A percentile compares a stretch with the other conserved stretches of the same genome.
Evolutionary conservation across 2,329 filamentous ascomycete genomes (phyloP).

Genomic region (Leptodontidium sp.): DNA sequence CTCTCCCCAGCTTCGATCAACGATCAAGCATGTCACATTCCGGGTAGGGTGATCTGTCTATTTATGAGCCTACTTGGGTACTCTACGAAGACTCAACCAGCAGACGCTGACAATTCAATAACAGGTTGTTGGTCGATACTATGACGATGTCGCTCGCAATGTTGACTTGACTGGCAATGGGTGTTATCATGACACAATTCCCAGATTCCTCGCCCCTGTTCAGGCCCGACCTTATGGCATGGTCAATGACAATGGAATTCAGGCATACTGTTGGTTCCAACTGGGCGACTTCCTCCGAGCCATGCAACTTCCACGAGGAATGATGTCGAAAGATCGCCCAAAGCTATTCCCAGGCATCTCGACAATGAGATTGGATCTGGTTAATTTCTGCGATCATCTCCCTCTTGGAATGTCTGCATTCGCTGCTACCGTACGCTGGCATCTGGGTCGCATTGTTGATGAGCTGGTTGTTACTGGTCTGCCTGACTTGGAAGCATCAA

Average conservation of each 20-base stretch:
- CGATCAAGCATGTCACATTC: slow-evolving; percentile 57
- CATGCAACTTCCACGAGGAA: slow-evolving; percentile 13
- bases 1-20: slow-evolving; percentile 51
- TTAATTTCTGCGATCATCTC: slow-evolving; percentile 40
- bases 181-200: slow-evolving; percentile 29
- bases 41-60: slow-evolving; percentile 44
- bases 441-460: slow-evolving; percentile 32
- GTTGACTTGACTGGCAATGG: slow-evolving; percentile 26
- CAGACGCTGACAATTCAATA: background rate
- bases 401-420: slow-evolving; percentile 27
- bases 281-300: slow-evolving; percentile 36
- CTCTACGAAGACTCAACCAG: background rate
- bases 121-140: slow-evolving; percentile 60
- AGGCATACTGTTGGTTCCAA: slow-evolving; percentile 40
- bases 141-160: slow-evolving; percentile 55
- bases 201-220: slow-evolving; percentile 26
- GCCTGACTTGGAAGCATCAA: slow-evolving; percentile 19
- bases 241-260: slow-evolving; percentile 33
- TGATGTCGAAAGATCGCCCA: slow-evolving; percentile 11
- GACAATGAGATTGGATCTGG: slow-evolving; percentile 35
- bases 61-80: background rate
- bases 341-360: slow-evolving; percentile 33
- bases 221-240: slow-evolving; percentile 30
- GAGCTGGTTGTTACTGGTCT: slow-evolving; percentile 29
- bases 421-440: slow-evolving; percentile 34